Evolutionary conservation across 768 basidiomycete species (phyloP), one percentile per base, ranked within the genome.

Genomic region (Xerocomus spinulosus): DNA sequence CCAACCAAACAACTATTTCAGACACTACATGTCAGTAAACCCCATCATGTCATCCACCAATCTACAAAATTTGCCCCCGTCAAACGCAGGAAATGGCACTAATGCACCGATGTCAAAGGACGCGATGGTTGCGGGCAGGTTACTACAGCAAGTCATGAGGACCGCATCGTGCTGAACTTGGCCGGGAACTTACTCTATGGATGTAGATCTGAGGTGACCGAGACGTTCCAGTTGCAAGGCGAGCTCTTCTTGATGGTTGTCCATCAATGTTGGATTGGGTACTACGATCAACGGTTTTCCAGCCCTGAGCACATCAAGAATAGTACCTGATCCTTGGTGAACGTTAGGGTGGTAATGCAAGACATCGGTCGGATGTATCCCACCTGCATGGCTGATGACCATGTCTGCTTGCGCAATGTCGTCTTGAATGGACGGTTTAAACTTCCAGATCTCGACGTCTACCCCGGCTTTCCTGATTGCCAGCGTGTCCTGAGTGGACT

Each of bases 341-440:
- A 45, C 15, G 44, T 54, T 26, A 53, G 37, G 30, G 13, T 15
- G 26, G 40, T 38, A 9, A 23, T 23, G 24, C 28, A 3, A 35
- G 30, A 28, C 29, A 6, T 29, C 23, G 34, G 18, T 25, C 49
- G 26, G 23, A 42, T 34, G 18, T 10, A 20, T 21, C 53, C 55
- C 61, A 92, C 95, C 95, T 61, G 92, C 95, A 75, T 98, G 95
- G 56, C 91, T 89, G 32, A 99, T 86, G 43, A 99, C 78, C 42
- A 93, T 68, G 61, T 92, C 85, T 39, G 87, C 83, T 17, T 63
- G 70, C 28, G 73, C 70, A 49, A 85, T 85, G 34, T 85, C 79
- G 5, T 73, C 75, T 44, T 81, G 73, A 50, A 97, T 73, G 18
- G 85, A 80, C 9, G 83, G 73, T 61, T 85, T 87, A 72, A 87